Base-by-base conservation (phyloP, 495 filamentous ascomycete species). In the Massariosphaeria phaeospora region DNA sequence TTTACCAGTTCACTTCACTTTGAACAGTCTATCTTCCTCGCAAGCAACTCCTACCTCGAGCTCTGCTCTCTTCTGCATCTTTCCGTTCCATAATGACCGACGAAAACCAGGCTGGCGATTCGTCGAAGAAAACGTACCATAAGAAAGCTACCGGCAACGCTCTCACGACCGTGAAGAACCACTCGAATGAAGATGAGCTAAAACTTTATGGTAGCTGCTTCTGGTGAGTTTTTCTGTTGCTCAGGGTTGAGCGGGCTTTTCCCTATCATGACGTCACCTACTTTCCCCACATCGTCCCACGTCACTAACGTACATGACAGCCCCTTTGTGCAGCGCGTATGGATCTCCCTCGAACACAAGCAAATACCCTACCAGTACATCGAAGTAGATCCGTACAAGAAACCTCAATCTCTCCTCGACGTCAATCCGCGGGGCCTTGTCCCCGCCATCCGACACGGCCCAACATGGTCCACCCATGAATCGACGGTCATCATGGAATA, bases 311-410 rank as follows among this genome's bases (percentile, higher is more conserved):
- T 11, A n/a, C 9, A 33, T 9, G 20, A 17, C 23, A 82, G 79
- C 65, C 83, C 84, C 3, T 96, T 95, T 68, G 89, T 93, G 1
- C 91, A 96, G 70, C 84, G 91, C 11, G 89, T 95, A 17, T 97
- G 91, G 91, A 95, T 97, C 58, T 84, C 91, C 6, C 75, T 97
- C n/a, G 90, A 97, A 69, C 71, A 82, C 44, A 96, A 95, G 67
- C 77, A 80, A 4, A 75, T 95, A 35, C 74, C 75, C 18, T 97
- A 97, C 62, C 88, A 96, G 65, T 97, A 97, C 67, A 84, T 91
- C 56, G 91, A 96, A 67, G 84, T 89, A 24, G 87, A 96, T 64
- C 89, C 89, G 2, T 94, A 91, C 62, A 77, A 85, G 57, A 91
- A 91, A 62, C 87, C 89, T 13, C 77, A 82, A 46, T 79, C 78